Evolutionary conservation across 441 rosid genomes (phyloP), one percentile per base, ranked within the genome.

Genomic region (Dalechampia spathulata): DNA sequence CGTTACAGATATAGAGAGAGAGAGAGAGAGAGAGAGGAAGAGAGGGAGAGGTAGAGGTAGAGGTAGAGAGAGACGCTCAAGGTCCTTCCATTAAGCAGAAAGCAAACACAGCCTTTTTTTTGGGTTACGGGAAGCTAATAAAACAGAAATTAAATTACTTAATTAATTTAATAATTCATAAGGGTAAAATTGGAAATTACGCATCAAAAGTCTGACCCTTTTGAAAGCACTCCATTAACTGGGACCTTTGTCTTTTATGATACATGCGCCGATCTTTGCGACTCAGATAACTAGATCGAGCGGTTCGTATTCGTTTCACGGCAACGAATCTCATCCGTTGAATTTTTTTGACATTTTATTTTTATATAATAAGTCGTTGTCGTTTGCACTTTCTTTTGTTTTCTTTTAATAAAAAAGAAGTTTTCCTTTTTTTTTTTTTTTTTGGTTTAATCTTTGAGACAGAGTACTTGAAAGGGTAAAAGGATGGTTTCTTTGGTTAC

Each of bases 51-150:
- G 34, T 3, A 30, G 34, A 30, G 8, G 8, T 8, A 30, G 34
- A 30, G n/a, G 8, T 30, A 30, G 34, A 30, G 8, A 30, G 49
- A 11, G 63, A 20, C 25, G 69, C 61, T 61, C 55, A 83, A 67
- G 87, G 79, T 27, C 78, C 85, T 70, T 80, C 89, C 87, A 81
- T 80, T 66, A 75, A 75, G 65, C 80, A 66, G 71, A 69, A 82
- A 77, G 68, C 83, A 79, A 75, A 79, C 64, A 72, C 73, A 63
- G 68, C 75, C 60, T 28, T 38, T 55, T 43, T 19, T 61, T 68
- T 62, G 61, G 65, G 39, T 60, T 58, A 43, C 60, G 64, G 71
- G 64, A 65, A 57, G 54, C 39, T 52, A 54, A 67, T 11, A 16
- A 37, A 60, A 32, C 16, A 15, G 6, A 28, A 41, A 16, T n/a